phyloP scores from a whole-genome alignment of 108 stramenopile genomes.

The Cyclotella sp. region DNA sequence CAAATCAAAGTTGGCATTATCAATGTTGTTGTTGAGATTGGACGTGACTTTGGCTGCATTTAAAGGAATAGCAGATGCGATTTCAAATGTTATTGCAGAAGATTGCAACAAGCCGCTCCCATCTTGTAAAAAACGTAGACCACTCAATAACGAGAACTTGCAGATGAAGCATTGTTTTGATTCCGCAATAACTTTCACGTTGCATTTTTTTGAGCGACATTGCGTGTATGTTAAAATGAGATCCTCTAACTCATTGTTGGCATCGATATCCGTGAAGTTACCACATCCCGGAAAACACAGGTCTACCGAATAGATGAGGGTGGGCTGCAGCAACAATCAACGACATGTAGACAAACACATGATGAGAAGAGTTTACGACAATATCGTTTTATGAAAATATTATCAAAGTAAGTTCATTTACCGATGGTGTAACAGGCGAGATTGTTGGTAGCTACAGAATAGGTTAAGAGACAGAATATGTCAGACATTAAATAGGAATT shows the following conservation, averaged over 20 bases:
- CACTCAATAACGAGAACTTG: not conserved
- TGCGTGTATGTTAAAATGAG: not conserved
- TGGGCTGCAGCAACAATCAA: no score
- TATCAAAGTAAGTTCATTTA: no score
- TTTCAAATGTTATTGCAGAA: not conserved
- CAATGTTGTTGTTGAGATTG: conserved; percentile 5
- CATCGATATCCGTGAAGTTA: not conserved
- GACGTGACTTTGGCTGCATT: not conserved
- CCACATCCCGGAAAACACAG: not conserved
- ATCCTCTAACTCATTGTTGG: conserved; percentile 1
- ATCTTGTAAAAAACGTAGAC: not conserved
- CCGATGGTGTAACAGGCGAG: no score
- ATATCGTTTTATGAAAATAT: no score
- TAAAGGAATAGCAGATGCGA: not conserved
- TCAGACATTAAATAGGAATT: no score
- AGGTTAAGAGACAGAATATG: no score
- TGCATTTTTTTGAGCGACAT: not conserved
- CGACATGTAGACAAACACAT: no score
- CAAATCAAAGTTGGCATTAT: not conserved
- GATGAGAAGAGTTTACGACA: no score
- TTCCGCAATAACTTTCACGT: not conserved
- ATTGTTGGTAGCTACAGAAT: no score
- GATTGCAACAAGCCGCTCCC: not conserved
- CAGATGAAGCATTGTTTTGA: not conserved
- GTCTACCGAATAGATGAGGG: not conserved